phyloP scores from a whole-genome alignment of 1,284 basidiomycete genomes.

The Coniophora puteana region DNA sequence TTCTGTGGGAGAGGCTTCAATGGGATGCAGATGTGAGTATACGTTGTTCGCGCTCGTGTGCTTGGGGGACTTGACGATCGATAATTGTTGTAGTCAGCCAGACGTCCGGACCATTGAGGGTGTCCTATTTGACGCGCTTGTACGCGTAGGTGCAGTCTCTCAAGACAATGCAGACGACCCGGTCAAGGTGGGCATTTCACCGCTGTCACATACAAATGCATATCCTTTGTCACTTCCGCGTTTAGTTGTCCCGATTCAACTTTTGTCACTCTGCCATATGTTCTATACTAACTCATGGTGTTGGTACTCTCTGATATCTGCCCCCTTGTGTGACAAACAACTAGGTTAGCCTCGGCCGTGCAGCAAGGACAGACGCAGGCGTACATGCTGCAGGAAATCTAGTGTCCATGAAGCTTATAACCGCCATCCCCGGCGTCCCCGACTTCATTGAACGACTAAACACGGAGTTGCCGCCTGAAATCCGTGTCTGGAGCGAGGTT shows the following conservation, averaged over 20 bases:
- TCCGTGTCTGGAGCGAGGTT: conserved; percentile 86
- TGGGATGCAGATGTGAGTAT: conserved; percentile 92
- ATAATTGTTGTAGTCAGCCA: conserved; percentile 41
- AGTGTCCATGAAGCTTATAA: conserved; percentile 89
- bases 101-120: conserved; percentile 87
- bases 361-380: conserved; percentile 95
- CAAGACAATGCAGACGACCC: conserved; percentile 92
- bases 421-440: conserved; percentile 64
- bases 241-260: background rate
- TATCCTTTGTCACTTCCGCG: background rate
- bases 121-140: conserved; percentile 83
- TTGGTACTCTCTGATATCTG: too few relatives aligned
- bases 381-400: conserved; percentile 97
- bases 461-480: conserved; percentile 81
- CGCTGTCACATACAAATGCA: background rate
- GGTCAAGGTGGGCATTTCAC: conserved; percentile 58
- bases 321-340: too few relatives aligned
- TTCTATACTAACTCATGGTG: background rate
- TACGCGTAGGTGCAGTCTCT: conserved; percentile 88
- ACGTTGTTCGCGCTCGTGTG: too few relatives aligned
- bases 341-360: conserved; percentile 85
- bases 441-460: conserved; percentile 82
- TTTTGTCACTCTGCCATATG: conserved; percentile 1
- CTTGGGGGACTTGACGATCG: too few relatives aligned
- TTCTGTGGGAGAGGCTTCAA: conserved; percentile 83